Evolutionary conservation across 768 basidiomycete species (phyloP).

Genomic region (Calocybe gangraenosa): DNA sequence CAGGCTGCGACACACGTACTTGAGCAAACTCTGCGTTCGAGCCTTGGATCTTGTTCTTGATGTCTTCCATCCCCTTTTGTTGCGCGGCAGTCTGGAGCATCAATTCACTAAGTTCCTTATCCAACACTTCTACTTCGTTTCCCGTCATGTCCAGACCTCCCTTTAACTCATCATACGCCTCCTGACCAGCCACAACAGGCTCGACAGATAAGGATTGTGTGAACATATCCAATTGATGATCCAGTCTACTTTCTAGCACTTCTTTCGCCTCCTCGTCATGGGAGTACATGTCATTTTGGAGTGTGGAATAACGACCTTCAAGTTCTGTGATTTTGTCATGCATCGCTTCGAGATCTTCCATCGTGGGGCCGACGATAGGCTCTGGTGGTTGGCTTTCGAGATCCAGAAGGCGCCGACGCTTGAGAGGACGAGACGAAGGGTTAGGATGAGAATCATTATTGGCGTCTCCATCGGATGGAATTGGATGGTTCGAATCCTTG

Average conservation of each 20-base stretch:
- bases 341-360: conserved; percentile 14
- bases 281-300: conserved; percentile 20
- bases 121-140: conserved; percentile 17
- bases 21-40: conserved; percentile 10
- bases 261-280: conserved; percentile 17
- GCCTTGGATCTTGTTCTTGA: conserved; percentile 4
- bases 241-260: conserved; percentile 18
- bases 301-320: conserved; percentile 13
- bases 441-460: conserved; percentile 13
- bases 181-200: not conserved
- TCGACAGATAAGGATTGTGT: not conserved
- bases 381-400: not conserved
- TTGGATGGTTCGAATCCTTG: not conserved
- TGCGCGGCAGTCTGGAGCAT: conserved; percentile 11
- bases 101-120: conserved; percentile 16
- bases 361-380: conserved; percentile 1
- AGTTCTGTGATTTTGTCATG: conserved; percentile 16
- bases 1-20: conserved; percentile 5
- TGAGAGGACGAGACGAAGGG: conserved; percentile 19
- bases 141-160: conserved; percentile 17
- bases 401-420: conserved; percentile 25
- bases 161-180: conserved; percentile 6
- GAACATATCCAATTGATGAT: conserved; percentile 17
- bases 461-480: conserved; percentile 1
- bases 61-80: conserved; percentile 3